These are phyloP conservation scores for Calophaca sinica DNA, from an alignment of 306 rosid species.

Conservation along the genomic window DNA sequence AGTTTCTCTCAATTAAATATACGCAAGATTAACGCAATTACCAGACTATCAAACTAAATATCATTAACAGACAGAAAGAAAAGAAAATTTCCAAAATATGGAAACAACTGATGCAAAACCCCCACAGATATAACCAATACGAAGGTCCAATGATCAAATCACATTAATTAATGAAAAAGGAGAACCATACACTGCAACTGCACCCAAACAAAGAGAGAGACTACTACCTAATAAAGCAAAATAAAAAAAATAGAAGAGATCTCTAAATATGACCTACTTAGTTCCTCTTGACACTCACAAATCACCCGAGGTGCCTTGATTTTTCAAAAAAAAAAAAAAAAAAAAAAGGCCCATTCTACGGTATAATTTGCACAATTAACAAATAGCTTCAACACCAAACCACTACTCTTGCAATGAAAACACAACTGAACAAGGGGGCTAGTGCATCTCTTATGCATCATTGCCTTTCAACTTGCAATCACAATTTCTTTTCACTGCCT, in stretches of 20 bases:
- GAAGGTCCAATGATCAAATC: slow-evolving; percentile 28
- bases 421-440: background rate
- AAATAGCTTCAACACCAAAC: slow-evolving; percentile 18
- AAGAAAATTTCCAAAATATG: background rate
- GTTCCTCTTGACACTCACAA: background rate
- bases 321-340: no score
- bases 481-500: background rate
- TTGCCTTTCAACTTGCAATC: slow-evolving; percentile 21
- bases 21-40: slow-evolving; percentile 1
- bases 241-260: background rate
- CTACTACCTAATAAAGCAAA: slow-evolving; percentile 32
- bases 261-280: background rate
- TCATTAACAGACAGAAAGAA: background rate
- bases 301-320: background rate
- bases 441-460: background rate
- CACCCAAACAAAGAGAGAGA: background rate
- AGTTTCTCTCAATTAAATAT: slow-evolving; percentile 17
- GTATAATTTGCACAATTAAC: background rate
- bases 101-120: background rate
- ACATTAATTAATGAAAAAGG: slow-evolving; percentile 1
- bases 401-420: slow-evolving; percentile 17
- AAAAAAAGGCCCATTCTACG: background rate
- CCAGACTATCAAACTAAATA: slow-evolving; percentile 15
- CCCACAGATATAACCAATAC: background rate
- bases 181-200: background rate